phyloP scores from a whole-genome alignment of 2,329 filamentous ascomycete genomes.

The Ophiocordyceps camponoti-leonardi region DNA sequence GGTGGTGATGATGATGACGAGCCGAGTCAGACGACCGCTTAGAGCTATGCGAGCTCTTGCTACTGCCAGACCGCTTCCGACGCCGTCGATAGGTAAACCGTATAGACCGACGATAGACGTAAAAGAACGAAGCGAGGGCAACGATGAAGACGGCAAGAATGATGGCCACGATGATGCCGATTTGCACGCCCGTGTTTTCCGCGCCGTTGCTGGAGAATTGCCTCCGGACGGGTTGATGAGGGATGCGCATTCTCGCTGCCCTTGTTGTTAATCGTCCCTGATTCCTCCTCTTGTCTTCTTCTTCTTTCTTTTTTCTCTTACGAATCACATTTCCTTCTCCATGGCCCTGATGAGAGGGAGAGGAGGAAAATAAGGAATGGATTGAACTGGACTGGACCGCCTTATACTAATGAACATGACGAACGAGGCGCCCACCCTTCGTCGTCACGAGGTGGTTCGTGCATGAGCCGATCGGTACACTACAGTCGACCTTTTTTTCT shows the following conservation, averaged over 20 bases:
- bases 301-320: not conserved
- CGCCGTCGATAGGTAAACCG: conserved; percentile 10
- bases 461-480: not conserved
- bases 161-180: conserved; percentile 25
- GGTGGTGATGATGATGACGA: not conserved
- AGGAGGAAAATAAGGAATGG: too few relatives aligned
- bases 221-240: not conserved
- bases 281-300: too few relatives aligned
- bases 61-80: conserved; percentile 15
- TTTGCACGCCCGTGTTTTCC: conserved; percentile 11
- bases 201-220: not conserved
- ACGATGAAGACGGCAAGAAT: conserved; percentile 21
- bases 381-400: not conserved
- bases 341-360: too few relatives aligned
- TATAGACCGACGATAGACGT: conserved; percentile 21
- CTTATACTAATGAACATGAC: not conserved
- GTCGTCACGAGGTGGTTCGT: not conserved
- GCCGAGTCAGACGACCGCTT: conserved; percentile 3
- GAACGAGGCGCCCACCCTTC: too few relatives aligned
- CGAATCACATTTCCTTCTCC: not conserved
- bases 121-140: conserved; percentile 19
- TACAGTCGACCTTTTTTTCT: not conserved
- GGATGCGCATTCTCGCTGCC: not conserved
- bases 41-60: conserved; percentile 15
- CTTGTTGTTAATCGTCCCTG: too few relatives aligned